These are phyloP conservation scores for Pseudogymnoascus sp. DNA, from an alignment of 2,329 filamentous ascomycete genomes.

Conservation along the genomic window DNA sequence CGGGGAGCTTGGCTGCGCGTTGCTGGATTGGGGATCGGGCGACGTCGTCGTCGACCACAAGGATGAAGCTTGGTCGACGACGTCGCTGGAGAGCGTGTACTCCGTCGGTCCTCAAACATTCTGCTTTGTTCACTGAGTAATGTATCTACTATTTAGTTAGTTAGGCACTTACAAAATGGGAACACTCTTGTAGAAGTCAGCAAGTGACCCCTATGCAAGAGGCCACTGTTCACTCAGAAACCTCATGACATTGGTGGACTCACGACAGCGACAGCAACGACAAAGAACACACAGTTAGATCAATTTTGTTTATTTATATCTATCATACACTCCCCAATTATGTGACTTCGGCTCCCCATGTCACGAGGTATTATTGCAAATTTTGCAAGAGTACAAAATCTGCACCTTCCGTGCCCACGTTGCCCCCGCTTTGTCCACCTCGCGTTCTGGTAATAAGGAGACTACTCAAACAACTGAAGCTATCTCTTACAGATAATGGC, in stretches of 20 bases:
- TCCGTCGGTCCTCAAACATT: no score
- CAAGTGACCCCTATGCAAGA: neutral
- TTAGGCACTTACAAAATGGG: neutral
- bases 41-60: neutral
- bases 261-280: neutral
- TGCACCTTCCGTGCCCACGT: neutral
- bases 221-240: neutral
- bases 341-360: neutral
- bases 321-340: conserved; percentile 1
- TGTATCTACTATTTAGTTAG: neutral
- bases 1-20: neutral
- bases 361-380: neutral
- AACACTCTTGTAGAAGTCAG: neutral
- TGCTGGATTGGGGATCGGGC: conserved; percentile 1
- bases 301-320: neutral
- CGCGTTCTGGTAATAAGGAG: neutral
- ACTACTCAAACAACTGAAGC: no score
- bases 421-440: neutral
- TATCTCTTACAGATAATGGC: neutral
- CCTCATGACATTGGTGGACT: neutral
- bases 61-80: neutral
- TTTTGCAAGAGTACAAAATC: neutral
- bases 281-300: neutral
- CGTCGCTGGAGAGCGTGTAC: no score
- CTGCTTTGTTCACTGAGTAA: neutral